A percentile compares a stretch with the other conserved stretches of the same genome.
These are phyloP conservation scores for Penicillium verrucosum DNA, from an alignment of 2,329 filamentous ascomycete genomes.

Conservation along the genomic window DNA sequence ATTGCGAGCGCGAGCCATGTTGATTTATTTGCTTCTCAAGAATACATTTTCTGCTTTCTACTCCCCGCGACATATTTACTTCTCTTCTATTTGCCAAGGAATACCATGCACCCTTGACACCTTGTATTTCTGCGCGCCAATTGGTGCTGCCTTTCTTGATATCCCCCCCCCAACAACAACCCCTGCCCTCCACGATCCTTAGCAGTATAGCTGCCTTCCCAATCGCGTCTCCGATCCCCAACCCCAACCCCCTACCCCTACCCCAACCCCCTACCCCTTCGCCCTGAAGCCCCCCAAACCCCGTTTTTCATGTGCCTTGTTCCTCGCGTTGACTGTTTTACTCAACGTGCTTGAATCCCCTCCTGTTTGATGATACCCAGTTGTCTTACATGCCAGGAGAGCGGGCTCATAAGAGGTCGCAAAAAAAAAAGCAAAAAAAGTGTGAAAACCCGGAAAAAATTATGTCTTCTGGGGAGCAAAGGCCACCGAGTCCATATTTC, in stretches of 20 bases:
- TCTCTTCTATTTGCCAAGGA: constrained; percentile 21
- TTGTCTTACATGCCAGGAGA: background rate
- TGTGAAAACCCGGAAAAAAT: constrained; percentile 26
- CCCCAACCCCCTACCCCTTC: background rate
- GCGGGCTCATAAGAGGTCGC: constrained; percentile 12
- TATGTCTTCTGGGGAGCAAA: constrained; percentile 18
- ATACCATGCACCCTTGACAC: constrained; percentile 3
- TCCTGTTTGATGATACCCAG: background rate
- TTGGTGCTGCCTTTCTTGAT: constrained; percentile 24
- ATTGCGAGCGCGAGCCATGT: constrained; percentile 48
- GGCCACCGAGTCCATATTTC: constrained; percentile 20
- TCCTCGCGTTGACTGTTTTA: background rate
- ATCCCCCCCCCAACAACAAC: background rate
- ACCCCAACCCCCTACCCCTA: background rate
- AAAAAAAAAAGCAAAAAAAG: constrained; percentile 32
- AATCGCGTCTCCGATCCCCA: background rate
- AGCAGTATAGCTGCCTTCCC: constrained; percentile 15
- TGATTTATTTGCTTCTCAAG: constrained; percentile 22
- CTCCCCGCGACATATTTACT: constrained; percentile 5
- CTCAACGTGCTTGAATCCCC: background rate
- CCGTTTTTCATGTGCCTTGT: constrained; percentile 26
- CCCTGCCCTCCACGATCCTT: constrained; percentile 21
- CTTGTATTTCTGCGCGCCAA: constrained; percentile 21
- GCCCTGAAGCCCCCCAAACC: background rate
- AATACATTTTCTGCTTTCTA: constrained; percentile 17